Percentiles rank a stretch among this genome's conserved stretches.
Evolutionary conservation across 306 rosid species (phyloP).

Genomic region (Lathyrus tuberosus): DNA sequence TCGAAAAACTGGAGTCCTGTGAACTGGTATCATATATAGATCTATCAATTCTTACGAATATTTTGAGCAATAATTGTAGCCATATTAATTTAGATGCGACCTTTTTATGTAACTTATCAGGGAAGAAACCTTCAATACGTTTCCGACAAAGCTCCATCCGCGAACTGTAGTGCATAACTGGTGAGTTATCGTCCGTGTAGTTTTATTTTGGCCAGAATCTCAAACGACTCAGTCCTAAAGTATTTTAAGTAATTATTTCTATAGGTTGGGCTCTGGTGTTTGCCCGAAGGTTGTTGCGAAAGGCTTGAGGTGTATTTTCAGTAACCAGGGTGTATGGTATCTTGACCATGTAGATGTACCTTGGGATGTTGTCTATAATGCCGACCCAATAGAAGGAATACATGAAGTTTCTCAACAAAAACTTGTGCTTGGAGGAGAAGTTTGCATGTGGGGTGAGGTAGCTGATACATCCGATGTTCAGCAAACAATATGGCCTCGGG

Average conservation of each 20-base stretch:
- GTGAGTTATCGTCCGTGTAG: constrained; percentile 50
- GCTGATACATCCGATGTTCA: constrained; percentile 84
- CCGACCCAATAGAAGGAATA: constrained; percentile 89
- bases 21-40: constrained; percentile 69
- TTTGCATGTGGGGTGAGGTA: constrained; percentile 94
- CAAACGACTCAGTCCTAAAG: constrained; percentile 20
- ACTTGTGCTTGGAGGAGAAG: constrained; percentile 97
- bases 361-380: constrained; percentile 71
- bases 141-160: constrained; percentile 77
- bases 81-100: constrained; percentile 27
- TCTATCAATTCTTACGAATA: neutral
- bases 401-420: constrained; percentile 53
- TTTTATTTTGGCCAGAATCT: constrained; percentile 28
- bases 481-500: constrained; percentile 98
- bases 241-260: constrained; percentile 25
- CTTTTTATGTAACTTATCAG: constrained; percentile 54
- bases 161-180: constrained; percentile 92
- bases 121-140: constrained; percentile 93
- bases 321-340: constrained; percentile 95
- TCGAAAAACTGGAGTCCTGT: constrained; percentile 86
- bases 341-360: constrained; percentile 90
- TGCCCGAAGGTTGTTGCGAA: constrained; percentile 83
- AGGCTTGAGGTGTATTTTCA: constrained; percentile 93
- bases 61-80: neutral
- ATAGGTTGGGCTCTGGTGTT: constrained; percentile 83